Percentiles rank a stretch among this genome's conserved stretches.
These are phyloP conservation scores for Fusarium domesticum DNA, from an alignment of 2,329 filamentous ascomycete genomes.

Conservation along the genomic window DNA sequence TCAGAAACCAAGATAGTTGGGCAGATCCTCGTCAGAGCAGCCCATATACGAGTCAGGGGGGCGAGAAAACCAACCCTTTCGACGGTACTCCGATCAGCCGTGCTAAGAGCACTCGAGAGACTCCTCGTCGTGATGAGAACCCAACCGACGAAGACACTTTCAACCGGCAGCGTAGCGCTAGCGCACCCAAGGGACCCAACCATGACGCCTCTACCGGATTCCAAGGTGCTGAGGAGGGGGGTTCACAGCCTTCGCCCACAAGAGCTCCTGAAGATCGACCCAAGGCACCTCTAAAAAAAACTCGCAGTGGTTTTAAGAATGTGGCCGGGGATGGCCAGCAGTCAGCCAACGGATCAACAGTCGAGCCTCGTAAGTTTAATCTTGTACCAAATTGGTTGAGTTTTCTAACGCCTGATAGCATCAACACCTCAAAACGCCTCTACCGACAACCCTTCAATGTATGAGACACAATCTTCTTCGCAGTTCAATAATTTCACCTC, in stretches of 20 bases:
- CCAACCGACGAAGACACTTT: conserved; percentile 21
- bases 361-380: conserved; percentile 14
- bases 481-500: conserved; percentile 11
- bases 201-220: conserved; percentile 1
- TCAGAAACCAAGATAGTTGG: conserved; percentile 40
- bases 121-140: conserved; percentile 28
- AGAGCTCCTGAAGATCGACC: conserved; percentile 18
- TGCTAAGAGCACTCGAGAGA: conserved; percentile 45
- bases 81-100: conserved; percentile 45
- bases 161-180: conserved; percentile 33
- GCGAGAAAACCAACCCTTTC: conserved; percentile 59
- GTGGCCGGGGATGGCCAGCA: conserved; percentile 10
- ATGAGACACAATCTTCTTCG: conserved; percentile 35
- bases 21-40: conserved; percentile 54
- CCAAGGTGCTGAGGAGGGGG: conserved; percentile 1
- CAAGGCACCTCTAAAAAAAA: conserved; percentile 26
- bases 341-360: conserved; percentile 7
- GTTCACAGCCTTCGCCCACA: conserved; percentile 6
- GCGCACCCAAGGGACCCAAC: conserved; percentile 28
- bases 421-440: conserved; percentile 13
- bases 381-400: too few relatives aligned
- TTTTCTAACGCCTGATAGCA: conserved; percentile 9
- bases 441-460: conserved; percentile 44
- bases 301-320: conserved; percentile 21
- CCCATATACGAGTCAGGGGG: conserved; percentile 54